These are phyloP conservation scores for Allantophomopsis lycopodina DNA, from an alignment of 2,329 filamentous ascomycete species.

Conservation along the genomic window DNA sequence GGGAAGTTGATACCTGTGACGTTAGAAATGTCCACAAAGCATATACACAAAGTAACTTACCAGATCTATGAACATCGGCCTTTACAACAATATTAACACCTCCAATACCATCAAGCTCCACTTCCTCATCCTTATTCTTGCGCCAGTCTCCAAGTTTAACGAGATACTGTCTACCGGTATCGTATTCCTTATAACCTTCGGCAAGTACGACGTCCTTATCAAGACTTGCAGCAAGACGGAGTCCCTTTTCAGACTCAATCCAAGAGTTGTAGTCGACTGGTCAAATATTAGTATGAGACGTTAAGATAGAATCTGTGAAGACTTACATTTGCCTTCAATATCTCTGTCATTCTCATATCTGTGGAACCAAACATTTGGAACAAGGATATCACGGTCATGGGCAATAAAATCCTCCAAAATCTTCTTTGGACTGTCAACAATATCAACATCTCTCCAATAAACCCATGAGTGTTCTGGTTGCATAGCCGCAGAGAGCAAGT, in stretches of 20 bases:
- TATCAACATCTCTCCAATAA: slow-evolving; percentile 97
- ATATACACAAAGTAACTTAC: slow-evolving; percentile 30
- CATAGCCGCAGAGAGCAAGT: slow-evolving; percentile 68
- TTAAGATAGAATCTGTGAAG: not conserved
- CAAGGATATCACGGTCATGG: slow-evolving; percentile 83
- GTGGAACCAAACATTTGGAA: slow-evolving; percentile 97
- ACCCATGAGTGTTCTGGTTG: slow-evolving; percentile 97
- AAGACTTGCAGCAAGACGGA: slow-evolving; percentile 58
- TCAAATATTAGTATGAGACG: slow-evolving; percentile 10
- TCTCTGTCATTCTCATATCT: slow-evolving; percentile 64
- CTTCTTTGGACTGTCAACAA: slow-evolving; percentile 73
- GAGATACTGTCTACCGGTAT: slow-evolving; percentile 85
- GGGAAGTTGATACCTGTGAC: slow-evolving; percentile 86
- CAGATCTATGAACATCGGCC: slow-evolving; percentile 90
- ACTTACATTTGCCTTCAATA: slow-evolving; percentile 87
- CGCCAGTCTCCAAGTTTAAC: slow-evolving; percentile 85
- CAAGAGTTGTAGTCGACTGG: slow-evolving; percentile 97
- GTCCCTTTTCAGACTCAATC: slow-evolving; percentile 81
- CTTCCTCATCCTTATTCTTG: slow-evolving; percentile 81
- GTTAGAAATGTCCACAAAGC: not conserved
- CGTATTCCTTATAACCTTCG: slow-evolving; percentile 92
- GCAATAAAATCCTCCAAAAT: slow-evolving; percentile 94
- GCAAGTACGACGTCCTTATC: slow-evolving; percentile 74
- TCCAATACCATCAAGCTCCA: slow-evolving; percentile 88
- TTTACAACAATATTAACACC: slow-evolving; percentile 97